Evolutionary conservation across 805 yeast species (phyloP).

Genomic region (Metschnikowia cubensis): DNA sequence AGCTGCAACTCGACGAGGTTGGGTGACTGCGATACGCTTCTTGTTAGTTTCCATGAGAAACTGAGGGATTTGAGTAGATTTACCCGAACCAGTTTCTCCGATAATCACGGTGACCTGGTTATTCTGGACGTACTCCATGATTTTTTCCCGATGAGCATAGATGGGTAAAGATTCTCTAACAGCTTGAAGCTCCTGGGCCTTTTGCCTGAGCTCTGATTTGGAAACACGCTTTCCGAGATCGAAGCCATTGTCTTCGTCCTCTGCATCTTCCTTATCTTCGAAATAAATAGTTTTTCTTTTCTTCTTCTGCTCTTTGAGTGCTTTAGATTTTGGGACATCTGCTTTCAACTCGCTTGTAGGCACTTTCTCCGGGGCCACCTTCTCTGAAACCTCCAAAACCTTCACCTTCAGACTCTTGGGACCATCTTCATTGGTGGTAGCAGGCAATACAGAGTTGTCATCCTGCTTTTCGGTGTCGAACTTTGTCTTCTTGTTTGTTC

Average conservation of each 20-base stretch:
- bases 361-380: background rate
- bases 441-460: background rate
- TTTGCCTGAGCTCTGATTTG: conserved; percentile 34
- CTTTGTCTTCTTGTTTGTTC: conserved; percentile 24
- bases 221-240: conserved; percentile 7
- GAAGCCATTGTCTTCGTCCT: conserved; percentile 23
- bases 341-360: background rate
- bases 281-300: conserved; percentile 27
- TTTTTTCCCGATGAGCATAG: conserved; percentile 61
- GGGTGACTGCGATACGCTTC: conserved; percentile 82
- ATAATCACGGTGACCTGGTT: conserved; percentile 75
- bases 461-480: conserved; percentile 13
- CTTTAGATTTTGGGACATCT: background rate
- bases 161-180: conserved; percentile 68
- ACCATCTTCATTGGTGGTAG: background rate
- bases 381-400: background rate
- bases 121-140: conserved; percentile 49
- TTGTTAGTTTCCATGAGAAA: conserved; percentile 56
- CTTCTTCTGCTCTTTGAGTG: background rate
- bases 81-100: conserved; percentile 98
- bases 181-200: conserved; percentile 42
- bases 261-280: conserved; percentile 35
- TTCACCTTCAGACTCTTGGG: background rate
- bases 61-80: conserved; percentile 95
- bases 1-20: conserved; percentile 97